phyloP scores from a whole-genome alignment of 2,329 filamentous ascomycete genomes.

The Colletotrichum eleusines region DNA sequence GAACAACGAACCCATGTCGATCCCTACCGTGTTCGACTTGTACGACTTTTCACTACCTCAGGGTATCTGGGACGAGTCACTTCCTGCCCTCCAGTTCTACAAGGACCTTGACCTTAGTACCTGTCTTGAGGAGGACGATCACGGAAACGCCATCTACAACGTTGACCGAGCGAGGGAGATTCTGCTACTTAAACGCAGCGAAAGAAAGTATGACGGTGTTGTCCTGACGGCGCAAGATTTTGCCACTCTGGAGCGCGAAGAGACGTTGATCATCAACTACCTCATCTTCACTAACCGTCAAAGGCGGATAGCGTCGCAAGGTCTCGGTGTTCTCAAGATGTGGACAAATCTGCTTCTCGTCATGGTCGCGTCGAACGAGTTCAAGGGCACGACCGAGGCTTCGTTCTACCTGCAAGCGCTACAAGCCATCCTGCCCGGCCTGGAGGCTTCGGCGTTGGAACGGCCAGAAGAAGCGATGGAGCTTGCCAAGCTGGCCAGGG shows the following conservation, averaged over 20 bases:
- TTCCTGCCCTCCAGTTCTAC: conserved; percentile 71
- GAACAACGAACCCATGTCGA: conserved; percentile 73
- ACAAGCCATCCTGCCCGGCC: conserved; percentile 87
- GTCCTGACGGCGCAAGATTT: conserved; percentile 64
- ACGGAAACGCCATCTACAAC: conserved; percentile 73
- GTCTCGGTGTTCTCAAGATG: conserved; percentile 78
- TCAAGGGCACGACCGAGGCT: conserved; percentile 77
- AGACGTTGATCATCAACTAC: conserved; percentile 69
- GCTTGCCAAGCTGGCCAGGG: conserved; percentile 80
- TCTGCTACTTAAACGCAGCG: conserved; percentile 75
- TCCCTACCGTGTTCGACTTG: conserved; percentile 87
- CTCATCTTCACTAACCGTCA: conserved; percentile 74
- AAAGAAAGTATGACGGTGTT: conserved; percentile 64
- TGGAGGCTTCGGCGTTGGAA: conserved; percentile 81
- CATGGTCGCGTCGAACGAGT: conserved; percentile 84
- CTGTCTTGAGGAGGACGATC: conserved; percentile 71
- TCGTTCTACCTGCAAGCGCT: conserved; percentile 88
- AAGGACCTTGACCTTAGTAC: conserved; percentile 74
- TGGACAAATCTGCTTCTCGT: conserved; percentile 90
- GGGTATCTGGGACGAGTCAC: conserved; percentile 61
- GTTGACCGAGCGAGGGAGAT: conserved; percentile 79
- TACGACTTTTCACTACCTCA: conserved; percentile 84
- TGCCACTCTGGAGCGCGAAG: conserved; percentile 67
- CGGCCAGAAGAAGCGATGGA: conserved; percentile 78
- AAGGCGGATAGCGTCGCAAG: conserved; percentile 66